Conservation (phyloP, 202 grass and related monocot genomes). For the Hordeum pubiflorum region DNA sequence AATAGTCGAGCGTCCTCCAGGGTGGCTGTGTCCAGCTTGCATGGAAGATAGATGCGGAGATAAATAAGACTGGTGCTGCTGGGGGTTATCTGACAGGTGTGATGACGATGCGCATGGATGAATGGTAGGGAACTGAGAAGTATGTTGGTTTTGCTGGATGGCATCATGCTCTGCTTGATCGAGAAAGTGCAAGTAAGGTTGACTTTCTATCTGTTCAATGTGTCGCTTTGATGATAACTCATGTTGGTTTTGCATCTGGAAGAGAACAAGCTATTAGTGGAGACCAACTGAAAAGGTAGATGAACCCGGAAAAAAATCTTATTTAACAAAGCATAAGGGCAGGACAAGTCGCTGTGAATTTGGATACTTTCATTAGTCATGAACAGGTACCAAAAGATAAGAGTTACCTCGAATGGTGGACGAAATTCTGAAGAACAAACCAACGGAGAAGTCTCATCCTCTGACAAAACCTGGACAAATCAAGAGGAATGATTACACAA, state of each 20-base stretch:
- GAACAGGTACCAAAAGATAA: not conserved
- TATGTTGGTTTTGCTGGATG: slow-evolving; percentile 58
- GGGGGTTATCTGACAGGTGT: slow-evolving; percentile 56
- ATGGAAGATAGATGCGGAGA: slow-evolving; percentile 56
- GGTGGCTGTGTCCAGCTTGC: slow-evolving; percentile 47
- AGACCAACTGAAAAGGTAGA: not conserved
- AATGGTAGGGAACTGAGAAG: slow-evolving; percentile 42
- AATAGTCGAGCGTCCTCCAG: slow-evolving; percentile 60
- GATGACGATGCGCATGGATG: slow-evolving; percentile 42
- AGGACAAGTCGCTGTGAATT: slow-evolving; percentile 9
- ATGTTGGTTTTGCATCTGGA: slow-evolving; percentile 64
- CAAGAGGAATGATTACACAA: not conserved
- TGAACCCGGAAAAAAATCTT: not conserved
- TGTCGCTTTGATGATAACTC: slow-evolving; percentile 39
- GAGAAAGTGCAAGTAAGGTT: slow-evolving; percentile 50
- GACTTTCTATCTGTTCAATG: slow-evolving; percentile 44
- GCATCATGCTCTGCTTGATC: slow-evolving; percentile 53
- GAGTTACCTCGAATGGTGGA: slow-evolving; percentile 53
- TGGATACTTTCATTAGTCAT: slow-evolving; percentile 7
- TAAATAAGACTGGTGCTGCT: slow-evolving; percentile 54
- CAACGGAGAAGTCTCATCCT: slow-evolving; percentile 54
- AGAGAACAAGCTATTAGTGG: slow-evolving; percentile 9
- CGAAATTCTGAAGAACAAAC: slow-evolving; percentile 56
- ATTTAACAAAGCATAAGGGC: not conserved
- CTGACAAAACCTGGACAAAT: slow-evolving; percentile 55